Base-by-base conservation (phyloP, 1,284 basidiomycete species). In the Schizophyllum amplum region DNA sequence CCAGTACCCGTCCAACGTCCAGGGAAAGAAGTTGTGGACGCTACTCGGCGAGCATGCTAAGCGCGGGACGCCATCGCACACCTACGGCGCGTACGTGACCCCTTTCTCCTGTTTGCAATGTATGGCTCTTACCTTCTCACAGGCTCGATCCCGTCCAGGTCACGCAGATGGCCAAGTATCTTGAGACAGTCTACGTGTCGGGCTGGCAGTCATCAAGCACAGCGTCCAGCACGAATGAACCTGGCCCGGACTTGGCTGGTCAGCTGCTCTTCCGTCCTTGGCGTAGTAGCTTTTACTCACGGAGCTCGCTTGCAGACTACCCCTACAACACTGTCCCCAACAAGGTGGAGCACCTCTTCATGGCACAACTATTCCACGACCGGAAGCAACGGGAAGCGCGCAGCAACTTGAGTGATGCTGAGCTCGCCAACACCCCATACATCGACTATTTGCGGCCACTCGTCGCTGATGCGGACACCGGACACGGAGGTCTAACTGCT, bases 91-190 rank as follows among this genome's bases (percentile, higher is more conserved):
- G 92, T 95, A 68, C 83, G 93, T 90, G 42, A 26, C 33, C 26
- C 52, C 48, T 20, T 51, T 2, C 33, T 42, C 17, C 3, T 9
- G 13, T 42, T 17, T 42, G 2, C 13, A 17, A 13, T 17, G 33
- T 13, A 17, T 42, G 13, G 17, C 17, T 56, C 48, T 33, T 49
- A 47, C 1, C 22, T 42, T 55, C 25, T 7, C 50, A 13, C 63
- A 95, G 93, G 26, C 86, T 99, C 61, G 97, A 99, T 73, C 94
- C 95, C 1, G 94, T 99, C 13, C 96, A 99, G 75, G 82, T 94
- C 63, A 94, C 94, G 0, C 96, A 99, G 74, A 99, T 99, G 96
- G 95, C 95, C 27, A 96, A 96, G 71, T 90, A 97, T 72, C 88
- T 98, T 65, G 96, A 99, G 74, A 96, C 94, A 2, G 90, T 99